These are phyloP conservation scores for Micractinium conductrix DNA, from an alignment of 139 green algal species.

Conservation along the genomic window DNA sequence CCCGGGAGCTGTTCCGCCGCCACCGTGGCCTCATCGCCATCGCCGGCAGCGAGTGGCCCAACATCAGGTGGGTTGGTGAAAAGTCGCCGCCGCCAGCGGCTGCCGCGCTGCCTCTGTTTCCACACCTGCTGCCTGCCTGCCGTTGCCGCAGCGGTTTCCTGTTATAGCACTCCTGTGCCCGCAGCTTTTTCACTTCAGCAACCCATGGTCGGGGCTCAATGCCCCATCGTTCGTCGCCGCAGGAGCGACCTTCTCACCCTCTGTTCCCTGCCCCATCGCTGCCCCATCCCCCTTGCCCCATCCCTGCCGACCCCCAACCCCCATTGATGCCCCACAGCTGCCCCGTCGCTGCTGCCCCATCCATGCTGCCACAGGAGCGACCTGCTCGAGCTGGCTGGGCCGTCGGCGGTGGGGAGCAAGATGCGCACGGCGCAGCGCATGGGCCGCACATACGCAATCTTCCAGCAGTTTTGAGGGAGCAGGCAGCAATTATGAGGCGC, in stretches of 20 bases:
- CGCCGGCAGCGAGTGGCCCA: constrained; percentile 64
- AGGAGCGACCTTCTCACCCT: background rate
- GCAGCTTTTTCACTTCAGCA: too few species aligned
- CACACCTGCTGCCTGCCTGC: too few species aligned
- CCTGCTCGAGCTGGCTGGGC: constrained; percentile 55
- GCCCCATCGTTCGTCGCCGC: background rate
- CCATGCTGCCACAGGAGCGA: constrained; percentile 42
- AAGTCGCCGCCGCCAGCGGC: too few species aligned
- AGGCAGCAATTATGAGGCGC: too few species aligned
- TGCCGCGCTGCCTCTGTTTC: too few species aligned
- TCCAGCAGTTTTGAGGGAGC: constrained; percentile 69
- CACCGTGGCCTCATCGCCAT: constrained; percentile 48
- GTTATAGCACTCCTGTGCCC: too few species aligned
- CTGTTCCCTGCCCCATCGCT: background rate
- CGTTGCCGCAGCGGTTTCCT: too few species aligned
- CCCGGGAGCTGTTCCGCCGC: constrained; percentile 57
- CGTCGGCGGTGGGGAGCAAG: constrained; percentile 43
- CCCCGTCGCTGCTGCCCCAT: background rate
- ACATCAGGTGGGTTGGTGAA: constrained; percentile 39
- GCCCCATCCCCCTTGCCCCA: background rate
- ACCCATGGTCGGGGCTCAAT: background rate
- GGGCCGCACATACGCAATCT: constrained; percentile 68
- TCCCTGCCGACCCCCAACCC: background rate
- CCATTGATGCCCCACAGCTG: background rate
- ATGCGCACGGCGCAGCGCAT: constrained; percentile 61